A percentile compares a stretch with the other conserved stretches of the same genome.
These are phyloP conservation scores for Aeschynomene evenia DNA, from an alignment of 306 rosid genomes.

Conservation along the genomic window DNA sequence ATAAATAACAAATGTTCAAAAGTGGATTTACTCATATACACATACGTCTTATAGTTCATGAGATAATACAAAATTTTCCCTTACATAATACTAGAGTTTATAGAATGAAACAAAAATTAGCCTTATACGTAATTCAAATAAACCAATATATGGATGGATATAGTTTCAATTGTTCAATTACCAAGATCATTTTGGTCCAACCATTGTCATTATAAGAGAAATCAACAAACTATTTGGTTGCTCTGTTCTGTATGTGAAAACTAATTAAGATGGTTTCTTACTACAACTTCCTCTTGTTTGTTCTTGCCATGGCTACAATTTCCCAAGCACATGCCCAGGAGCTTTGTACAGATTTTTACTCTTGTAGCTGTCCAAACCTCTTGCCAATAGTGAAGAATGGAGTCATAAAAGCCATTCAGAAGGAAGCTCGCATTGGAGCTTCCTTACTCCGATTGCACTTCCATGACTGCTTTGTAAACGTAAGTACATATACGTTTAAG, in stretches of 20 bases:
- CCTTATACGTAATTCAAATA: no score
- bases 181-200: neutral
- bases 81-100: neutral
- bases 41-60: no score
- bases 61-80: no score
- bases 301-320: slow-evolving; percentile 27
- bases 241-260: neutral
- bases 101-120: no score
- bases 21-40: no score
- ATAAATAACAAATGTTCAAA: no score
- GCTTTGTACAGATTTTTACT: slow-evolving; percentile 38
- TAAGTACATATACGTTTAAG: slow-evolving; percentile 24
- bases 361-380: slow-evolving; percentile 42
- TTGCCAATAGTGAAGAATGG: slow-evolving; percentile 38
- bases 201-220: slow-evolving; percentile 18
- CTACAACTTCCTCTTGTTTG: slow-evolving; percentile 30
- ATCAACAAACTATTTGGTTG: neutral
- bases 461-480: slow-evolving; percentile 71
- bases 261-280: slow-evolving; percentile 38
- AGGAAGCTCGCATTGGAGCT: slow-evolving; percentile 52
- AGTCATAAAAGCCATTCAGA: slow-evolving; percentile 39
- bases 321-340: slow-evolving; percentile 21
- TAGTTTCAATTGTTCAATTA: neutral
- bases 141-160: no score
- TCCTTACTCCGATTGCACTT: slow-evolving; percentile 64